Base-by-base conservation (phyloP, 2,329 filamentous ascomycete genomes). In the Westerdykella aurantiaca region DNA sequence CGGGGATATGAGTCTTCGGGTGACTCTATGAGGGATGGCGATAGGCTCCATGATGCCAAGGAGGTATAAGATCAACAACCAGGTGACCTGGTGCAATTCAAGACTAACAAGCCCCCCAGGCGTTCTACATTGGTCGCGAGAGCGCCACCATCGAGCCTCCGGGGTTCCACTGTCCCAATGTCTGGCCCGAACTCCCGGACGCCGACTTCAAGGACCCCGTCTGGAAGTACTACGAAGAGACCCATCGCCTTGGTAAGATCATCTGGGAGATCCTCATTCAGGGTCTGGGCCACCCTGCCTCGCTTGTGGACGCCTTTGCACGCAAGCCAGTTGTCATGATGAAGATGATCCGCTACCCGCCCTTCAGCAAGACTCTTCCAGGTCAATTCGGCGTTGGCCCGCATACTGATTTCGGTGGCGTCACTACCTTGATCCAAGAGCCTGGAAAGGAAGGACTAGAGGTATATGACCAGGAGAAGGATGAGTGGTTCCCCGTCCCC, bases 331-430 rank as follows among this genome's bases (percentile, higher is more conserved):
- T 47, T 18, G 44, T 43, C 11, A 31, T 31, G 25, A 41, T 51
- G 43, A 43, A 47, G 17, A 45, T 48, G 41, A 45, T 51, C 14
- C 48, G 47, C 34, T 51, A 51, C 22, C 43, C 46, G 6, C 44
- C 48, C 13, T 44, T 35, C 14, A 22, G n/a, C 4, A 37, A 31
- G 4, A 43, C 41, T 16, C 43, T 39, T 14, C 43, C 43, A 5
- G 43, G 43, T 2, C 48, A 51, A 38, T 41, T 48, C 11, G 48
- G 48, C 35, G 41, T 41, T 31, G 52, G 50, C 6, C 50, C 44
- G 1, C 50, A 55, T 9, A 52, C 48, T 7, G 52, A 55, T 31
- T 52, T 55, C 39, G 52, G 52, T 13, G 45, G 45, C n/a, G 44
- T 55, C 1, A 48, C 52, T 1, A 29, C 52, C 21, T 38, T 55